Base-by-base conservation (phyloP, 2,329 filamentous ascomycete species). In the Zopfia rhizophila region DNA sequence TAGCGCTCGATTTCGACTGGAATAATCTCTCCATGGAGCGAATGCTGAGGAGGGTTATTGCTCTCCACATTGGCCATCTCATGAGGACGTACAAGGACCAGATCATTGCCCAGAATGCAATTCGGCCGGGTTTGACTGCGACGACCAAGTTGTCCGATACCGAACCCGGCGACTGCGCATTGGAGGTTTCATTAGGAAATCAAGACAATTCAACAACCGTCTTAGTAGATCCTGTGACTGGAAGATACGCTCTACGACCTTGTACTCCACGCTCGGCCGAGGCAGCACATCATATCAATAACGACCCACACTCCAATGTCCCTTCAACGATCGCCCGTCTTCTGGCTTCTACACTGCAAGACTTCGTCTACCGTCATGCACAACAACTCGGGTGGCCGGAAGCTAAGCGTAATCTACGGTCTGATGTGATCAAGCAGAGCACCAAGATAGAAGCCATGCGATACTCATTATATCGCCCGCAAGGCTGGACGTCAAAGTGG, bases 181-280 rank as follows among this genome's bases (percentile, higher is more conserved):
- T 97, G 40, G 78, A 78, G 22, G 80, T 93, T 57, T 86, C 89
- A 55, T 76, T 96, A 19, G 88, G 88, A 4, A 76, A 79, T n/a
- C 76, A 80, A 18, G 79, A 84, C 43, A 75, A 78, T 25, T 73
- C 61, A 2, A 54, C 88, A 23, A 82, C 77, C 5, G 70, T 96
- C 19, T 79, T 82, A 13, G 79, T 97, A 33, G 90, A 96, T 56
- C 85, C 88, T 0, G 84, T 89, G 18, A 91, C 89, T 0, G 94
- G 94, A n/a, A 74, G 80, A 8, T 87, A 91, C 51, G 83, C 85
- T 7, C 72, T 96, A 25, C 82, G 84, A 45, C 89, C 91, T 24
- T 60, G 67, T 10, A 73, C 63, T 7, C 47, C 59, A n/a, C 51
- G 66, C 4, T 68, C 74, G 4, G 55, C 63, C 6, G 57, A 83